Conservation (phyloP, 352 stramenopile species). For the Thraustochytrium striatum region DNA sequence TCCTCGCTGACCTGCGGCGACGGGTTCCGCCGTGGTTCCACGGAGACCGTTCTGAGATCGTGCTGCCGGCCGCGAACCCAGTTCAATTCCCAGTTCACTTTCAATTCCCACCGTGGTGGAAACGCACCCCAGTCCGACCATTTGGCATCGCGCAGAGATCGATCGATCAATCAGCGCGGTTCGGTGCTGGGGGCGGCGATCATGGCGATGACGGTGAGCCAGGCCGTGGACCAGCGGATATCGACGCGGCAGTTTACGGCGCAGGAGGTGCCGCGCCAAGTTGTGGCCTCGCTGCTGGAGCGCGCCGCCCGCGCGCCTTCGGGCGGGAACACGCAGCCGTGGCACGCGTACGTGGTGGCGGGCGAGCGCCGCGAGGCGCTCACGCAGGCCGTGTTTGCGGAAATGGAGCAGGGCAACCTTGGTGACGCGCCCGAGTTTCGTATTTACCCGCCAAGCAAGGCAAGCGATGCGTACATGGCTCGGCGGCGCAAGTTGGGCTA, state of each 20-base stretch:
- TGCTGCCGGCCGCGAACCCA: no score
- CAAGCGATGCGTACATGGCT: constrained; percentile 28
- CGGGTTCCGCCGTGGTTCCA: no score
- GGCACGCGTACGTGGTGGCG: constrained; percentile 42
- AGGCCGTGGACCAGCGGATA: constrained; percentile 22
- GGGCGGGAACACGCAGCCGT: constrained; percentile 43
- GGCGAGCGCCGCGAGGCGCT: background rate
- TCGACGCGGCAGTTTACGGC: constrained; percentile 24
- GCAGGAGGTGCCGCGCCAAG: background rate
- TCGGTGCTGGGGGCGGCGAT: no score
- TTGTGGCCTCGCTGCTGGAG: constrained; percentile 19
- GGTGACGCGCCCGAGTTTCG: constrained; percentile 42
- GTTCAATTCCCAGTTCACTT: no score
- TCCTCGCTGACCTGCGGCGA: no score
- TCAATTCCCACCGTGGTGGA: no score
- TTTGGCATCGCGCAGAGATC: no score
- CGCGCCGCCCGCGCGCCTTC: background rate
- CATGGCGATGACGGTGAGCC: constrained; percentile 19
- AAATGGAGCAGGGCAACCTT: background rate
- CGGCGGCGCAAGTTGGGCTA: background rate
- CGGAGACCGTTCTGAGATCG: no score
- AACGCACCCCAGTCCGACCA: no score
- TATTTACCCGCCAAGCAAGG: constrained; percentile 18
- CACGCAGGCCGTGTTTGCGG: background rate
- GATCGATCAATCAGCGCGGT: no score